Conservation (phyloP, 257 asterid genomes). For the Sherardia arvensis region DNA sequence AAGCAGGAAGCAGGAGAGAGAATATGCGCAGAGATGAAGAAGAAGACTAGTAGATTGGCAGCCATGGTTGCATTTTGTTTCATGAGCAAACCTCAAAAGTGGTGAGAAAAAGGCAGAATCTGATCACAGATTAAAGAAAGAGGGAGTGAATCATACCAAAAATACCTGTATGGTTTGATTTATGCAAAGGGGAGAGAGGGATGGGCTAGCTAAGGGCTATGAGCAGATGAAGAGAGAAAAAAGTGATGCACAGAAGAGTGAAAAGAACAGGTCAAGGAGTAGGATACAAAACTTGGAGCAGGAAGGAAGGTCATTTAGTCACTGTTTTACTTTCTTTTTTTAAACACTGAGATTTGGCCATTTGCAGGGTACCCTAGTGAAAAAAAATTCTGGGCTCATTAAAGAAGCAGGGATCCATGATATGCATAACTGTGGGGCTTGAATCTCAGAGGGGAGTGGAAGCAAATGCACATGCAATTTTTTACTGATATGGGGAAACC, state of each 20-base stretch:
- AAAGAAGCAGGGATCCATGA: too few species aligned
- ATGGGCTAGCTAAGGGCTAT: not conserved
- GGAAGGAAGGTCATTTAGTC: constrained; percentile 18
- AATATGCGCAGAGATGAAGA: constrained; percentile 23
- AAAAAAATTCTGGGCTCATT: not conserved
- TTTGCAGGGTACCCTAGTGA: constrained; percentile 20
- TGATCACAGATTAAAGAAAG: not conserved
- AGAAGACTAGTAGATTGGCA: constrained; percentile 23
- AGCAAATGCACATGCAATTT: not conserved
- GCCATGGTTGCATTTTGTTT: constrained; percentile 52
- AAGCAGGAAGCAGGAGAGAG: constrained; percentile 28
- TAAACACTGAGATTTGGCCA: constrained; percentile 25
- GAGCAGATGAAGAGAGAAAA: constrained; percentile 6
- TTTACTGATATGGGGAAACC: too few species aligned
- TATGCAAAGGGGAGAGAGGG: not conserved
- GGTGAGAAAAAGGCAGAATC: not conserved
- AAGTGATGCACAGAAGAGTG: constrained; percentile 22
- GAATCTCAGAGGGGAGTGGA: not conserved
- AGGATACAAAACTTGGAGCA: constrained; percentile 28
- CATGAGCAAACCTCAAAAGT: not conserved
- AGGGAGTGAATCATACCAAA: not conserved
- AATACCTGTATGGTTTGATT: not conserved
- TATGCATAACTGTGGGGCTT: not conserved
- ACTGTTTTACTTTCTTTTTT: constrained; percentile 23
- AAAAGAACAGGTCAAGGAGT: constrained; percentile 57